A percentile compares a stretch with the other conserved stretches of the same genome.
These are phyloP conservation scores for Yarrowia sp. DNA, from an alignment of 805 yeast species.

Conservation along the genomic window DNA sequence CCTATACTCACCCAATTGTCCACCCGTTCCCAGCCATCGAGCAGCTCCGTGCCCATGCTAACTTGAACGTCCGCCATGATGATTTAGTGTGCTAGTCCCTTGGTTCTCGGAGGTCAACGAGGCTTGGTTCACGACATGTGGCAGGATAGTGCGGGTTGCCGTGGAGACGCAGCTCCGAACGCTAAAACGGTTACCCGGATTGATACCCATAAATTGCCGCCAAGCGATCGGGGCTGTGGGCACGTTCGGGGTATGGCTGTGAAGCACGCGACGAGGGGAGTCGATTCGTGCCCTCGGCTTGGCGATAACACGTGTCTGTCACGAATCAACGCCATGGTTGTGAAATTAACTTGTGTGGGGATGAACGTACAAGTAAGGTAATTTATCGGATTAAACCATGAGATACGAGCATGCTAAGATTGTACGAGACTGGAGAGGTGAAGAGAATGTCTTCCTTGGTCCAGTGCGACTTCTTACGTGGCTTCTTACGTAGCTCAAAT, in stretches of 20 bases:
- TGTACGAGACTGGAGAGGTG: no score
- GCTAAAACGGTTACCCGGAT: constrained; percentile 17
- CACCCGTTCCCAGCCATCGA: constrained; percentile 72
- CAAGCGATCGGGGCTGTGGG: not conserved
- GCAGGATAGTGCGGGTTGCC: constrained; percentile 32
- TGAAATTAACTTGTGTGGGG: constrained; percentile 27
- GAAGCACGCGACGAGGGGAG: not conserved
- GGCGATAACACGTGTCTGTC: not conserved
- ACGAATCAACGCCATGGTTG: not conserved
- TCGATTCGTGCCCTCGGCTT: not conserved
- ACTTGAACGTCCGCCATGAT: constrained; percentile 32
- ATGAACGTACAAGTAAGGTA: not conserved
- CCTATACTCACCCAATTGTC: constrained; percentile 68
- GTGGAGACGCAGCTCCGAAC: constrained; percentile 18
- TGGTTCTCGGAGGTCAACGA: no score
- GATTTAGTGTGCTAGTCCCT: not conserved
- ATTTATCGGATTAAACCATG: constrained; percentile 8
- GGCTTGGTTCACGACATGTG: constrained; percentile 17
- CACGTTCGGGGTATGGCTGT: not conserved
- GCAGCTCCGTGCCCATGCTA: constrained; percentile 38
- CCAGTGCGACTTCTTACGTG: no score
- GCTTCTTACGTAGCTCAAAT: no score
- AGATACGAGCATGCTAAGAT: not conserved
- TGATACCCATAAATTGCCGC: not conserved
- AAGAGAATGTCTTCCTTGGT: no score